Base-by-base conservation (phyloP, 2,329 filamentous ascomycete species). In the Fusarium graminum region DNA sequence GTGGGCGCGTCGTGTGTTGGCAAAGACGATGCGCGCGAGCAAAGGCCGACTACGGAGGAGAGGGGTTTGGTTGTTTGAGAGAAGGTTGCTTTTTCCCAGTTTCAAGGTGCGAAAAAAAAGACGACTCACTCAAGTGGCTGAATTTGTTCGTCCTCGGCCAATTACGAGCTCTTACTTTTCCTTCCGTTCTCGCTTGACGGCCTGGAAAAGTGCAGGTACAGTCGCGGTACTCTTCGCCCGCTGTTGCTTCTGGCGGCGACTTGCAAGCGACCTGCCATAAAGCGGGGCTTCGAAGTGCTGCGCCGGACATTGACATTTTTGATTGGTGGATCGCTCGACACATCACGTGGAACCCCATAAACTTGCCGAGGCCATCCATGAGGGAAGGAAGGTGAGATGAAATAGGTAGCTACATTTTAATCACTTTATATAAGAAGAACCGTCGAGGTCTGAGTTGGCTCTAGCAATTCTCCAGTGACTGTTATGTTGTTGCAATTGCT, bases 41-140 rank as follows among this genome's bases (percentile, higher is more conserved):
- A 59, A 69, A 57, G 69, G 74, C 75, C 74, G 74, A 76, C 67
- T 75, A 74, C 74, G 74, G 74, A 75, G 75, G 49, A 68, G 62
- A 66, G 70, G 69, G 71, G 60, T 68, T 70, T 66, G 63, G 45
- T 63, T 67, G 65, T 69, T 59, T 56, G 56, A 54, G 54, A 68
- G 68, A 64, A 63, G 54, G 69, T 67, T 68, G 62, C 65, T 60
- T 69, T 67, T 66, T 17, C 58, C 65, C 60, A 49, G 44, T 49
- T 53, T 53, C 58, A 45, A 63, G 43, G 51, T 68, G 61, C 51
- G 65, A 63, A 66, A 69, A 36, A 67, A 67, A 66, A 58, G 60
- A 65, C 46, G 43, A 62, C 59, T 62, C 43, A 34, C 32, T 62
- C 32, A 26, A 67, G 64, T 67, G 64, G 64, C 63, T 59, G 52